These are phyloP conservation scores for Penicillium arizonense DNA, from an alignment of 495 filamentous ascomycete species.

Conservation along the genomic window DNA sequence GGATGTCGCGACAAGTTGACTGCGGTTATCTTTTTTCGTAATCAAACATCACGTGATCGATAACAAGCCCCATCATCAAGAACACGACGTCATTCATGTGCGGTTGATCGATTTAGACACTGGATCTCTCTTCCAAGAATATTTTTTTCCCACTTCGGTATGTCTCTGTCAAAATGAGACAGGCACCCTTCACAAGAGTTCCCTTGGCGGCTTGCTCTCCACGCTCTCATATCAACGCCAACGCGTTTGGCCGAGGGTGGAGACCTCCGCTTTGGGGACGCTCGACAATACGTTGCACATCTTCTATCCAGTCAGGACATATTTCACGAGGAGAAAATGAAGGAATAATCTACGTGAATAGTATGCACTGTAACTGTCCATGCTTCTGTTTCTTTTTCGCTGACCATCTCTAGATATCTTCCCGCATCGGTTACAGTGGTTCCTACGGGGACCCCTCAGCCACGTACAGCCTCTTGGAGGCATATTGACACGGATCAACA, in stretches of 20 bases:
- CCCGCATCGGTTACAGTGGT: slow-evolving; percentile 70
- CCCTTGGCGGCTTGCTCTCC: slow-evolving; percentile 4
- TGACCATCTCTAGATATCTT: slow-evolving; percentile 65
- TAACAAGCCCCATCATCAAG: neutral
- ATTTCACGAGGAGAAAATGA: slow-evolving; percentile 70
- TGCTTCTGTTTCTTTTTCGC: neutral
- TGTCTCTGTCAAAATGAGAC: slow-evolving; percentile 14
- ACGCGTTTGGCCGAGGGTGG: slow-evolving; percentile 10
- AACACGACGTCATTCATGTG: slow-evolving; percentile 9
- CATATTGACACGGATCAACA: slow-evolving; percentile 63
- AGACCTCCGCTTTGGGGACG: slow-evolving; percentile 17
- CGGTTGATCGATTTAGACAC: slow-evolving; percentile 7
- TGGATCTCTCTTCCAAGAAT: slow-evolving; percentile 1
- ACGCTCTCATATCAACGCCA: slow-evolving; percentile 3
- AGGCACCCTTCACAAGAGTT: slow-evolving; percentile 1
- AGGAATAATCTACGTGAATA: slow-evolving; percentile 85
- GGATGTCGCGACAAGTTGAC: neutral
- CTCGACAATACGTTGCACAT: slow-evolving; percentile 13
- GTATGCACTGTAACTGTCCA: slow-evolving; percentile 44
- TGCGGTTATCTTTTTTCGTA: slow-evolving; percentile 3
- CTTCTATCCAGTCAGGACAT: slow-evolving; percentile 58
- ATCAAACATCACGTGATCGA: slow-evolving; percentile 7
- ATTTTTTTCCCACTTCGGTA: neutral
- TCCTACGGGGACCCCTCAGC: slow-evolving; percentile 59
- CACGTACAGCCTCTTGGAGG: slow-evolving; percentile 55